These are phyloP conservation scores for Ogataea dorogensis DNA, from an alignment of 805 yeast genomes.

Conservation along the genomic window DNA sequence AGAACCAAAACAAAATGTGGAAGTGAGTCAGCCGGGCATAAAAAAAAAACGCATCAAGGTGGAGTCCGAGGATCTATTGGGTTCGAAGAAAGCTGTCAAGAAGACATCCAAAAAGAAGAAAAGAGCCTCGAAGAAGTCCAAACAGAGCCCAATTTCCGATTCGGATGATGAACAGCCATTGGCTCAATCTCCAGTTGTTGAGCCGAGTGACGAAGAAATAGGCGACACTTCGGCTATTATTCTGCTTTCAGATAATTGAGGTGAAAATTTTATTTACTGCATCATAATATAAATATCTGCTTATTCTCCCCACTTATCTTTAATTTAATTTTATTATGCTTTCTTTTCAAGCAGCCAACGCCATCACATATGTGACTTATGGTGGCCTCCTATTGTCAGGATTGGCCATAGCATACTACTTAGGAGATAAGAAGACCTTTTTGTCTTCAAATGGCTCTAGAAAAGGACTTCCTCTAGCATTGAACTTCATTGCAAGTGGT, in stretches of 20 bases:
- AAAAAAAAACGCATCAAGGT: constrained; percentile 1
- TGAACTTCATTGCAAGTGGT: constrained; percentile 91
- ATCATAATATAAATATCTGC: constrained; percentile 4
- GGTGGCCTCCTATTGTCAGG: constrained; percentile 55
- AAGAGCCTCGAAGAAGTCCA: background rate
- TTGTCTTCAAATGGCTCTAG: constrained; percentile 80
- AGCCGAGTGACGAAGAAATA: constrained; percentile 7
- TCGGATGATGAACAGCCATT: constrained; percentile 2
- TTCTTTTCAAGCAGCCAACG: constrained; percentile 51
- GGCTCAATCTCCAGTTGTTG: background rate
- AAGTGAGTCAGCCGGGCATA: background rate
- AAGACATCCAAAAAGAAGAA: background rate
- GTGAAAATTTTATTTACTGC: background rate
- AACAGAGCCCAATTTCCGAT: constrained; percentile 3
- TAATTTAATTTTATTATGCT: constrained; percentile 29
- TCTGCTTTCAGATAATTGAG: constrained; percentile 11
- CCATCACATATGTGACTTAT: constrained; percentile 61
- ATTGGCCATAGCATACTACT: constrained; percentile 56
- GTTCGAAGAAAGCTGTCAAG: no score
- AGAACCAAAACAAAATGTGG: background rate
- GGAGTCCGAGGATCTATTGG: constrained; percentile 5
- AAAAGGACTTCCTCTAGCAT: constrained; percentile 73
- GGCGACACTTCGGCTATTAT: constrained; percentile 21
- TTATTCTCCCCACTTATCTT: background rate
- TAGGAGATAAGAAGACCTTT: constrained; percentile 53